Evolutionary conservation across 1,284 basidiomycete species (phyloP).

Genomic region (Papiliotrema laurentii): DNA sequence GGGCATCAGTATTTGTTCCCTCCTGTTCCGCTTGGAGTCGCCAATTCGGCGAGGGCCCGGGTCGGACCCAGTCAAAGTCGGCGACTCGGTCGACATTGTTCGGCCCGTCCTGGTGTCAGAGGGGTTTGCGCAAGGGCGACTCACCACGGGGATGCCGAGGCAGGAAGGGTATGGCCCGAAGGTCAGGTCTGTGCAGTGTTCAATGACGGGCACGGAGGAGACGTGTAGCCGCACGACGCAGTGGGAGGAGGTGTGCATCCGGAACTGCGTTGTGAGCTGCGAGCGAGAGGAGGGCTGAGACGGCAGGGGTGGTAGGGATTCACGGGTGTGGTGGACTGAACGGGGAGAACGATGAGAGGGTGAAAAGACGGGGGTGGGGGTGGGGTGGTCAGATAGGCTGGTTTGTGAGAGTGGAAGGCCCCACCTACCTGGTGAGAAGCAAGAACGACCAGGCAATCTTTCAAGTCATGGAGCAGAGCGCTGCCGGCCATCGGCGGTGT

Average conservation of each 20-base stretch:
- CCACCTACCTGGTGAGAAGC: conserved; percentile 67
- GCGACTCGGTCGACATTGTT: conserved; percentile 54
- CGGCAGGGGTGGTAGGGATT: background rate
- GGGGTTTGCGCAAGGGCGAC: background rate
- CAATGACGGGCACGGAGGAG: conserved; percentile 67
- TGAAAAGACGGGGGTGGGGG: background rate
- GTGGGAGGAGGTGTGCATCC: conserved; percentile 65
- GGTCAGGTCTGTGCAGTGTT: conserved; percentile 58
- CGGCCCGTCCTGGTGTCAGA: background rate
- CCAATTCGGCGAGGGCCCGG: conserved; percentile 72
- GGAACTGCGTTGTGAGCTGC: too few relatives aligned
- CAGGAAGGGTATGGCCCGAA: conserved; percentile 60
- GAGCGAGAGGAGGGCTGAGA: too few relatives aligned
- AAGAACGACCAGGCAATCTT: conserved; percentile 59
- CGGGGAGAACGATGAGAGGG: background rate
- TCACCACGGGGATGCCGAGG: background rate
- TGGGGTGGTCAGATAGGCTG: too few relatives aligned
- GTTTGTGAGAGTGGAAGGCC: too few relatives aligned
- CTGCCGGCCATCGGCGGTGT: conserved; percentile 64
- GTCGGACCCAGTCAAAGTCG: conserved; percentile 74
- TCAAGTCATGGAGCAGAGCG: conserved; percentile 61
- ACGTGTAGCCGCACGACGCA: conserved; percentile 62
- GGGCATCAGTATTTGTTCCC: background rate
- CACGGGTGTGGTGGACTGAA: background rate
- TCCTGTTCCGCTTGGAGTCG: conserved; percentile 11